Conservation (phyloP, 2,329 filamentous ascomycete genomes). For the Aspergillus persii region DNA sequence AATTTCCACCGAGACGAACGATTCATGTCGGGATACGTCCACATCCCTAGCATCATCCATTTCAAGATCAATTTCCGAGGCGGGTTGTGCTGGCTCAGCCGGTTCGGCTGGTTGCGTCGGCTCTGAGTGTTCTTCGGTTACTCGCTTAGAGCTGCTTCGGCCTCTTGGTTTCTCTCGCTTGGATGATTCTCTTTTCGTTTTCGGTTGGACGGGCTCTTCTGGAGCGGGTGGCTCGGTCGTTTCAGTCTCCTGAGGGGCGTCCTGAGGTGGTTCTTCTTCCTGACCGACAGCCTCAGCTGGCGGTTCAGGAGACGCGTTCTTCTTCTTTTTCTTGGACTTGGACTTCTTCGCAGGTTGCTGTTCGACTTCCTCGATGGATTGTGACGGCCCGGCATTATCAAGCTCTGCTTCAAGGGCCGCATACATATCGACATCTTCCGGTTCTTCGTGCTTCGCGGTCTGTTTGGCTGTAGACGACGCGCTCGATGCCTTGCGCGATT, state of each 20-base stretch:
- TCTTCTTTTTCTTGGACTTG: constrained; percentile 31
- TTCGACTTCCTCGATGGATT: constrained; percentile 28
- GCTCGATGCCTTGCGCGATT: constrained; percentile 51
- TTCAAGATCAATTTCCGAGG: not conserved
- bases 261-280: constrained; percentile 9
- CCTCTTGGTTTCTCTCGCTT: constrained; percentile 7
- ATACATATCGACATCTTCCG: constrained; percentile 65
- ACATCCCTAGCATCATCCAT: not conserved
- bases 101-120: constrained; percentile 5
- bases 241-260: not conserved
- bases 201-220: constrained; percentile 1
- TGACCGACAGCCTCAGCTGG: constrained; percentile 5
- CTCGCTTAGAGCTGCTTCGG: constrained; percentile 1
- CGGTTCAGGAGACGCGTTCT: constrained; percentile 14
- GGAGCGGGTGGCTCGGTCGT: not conserved
- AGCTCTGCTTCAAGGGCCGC: constrained; percentile 65
- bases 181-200: not conserved
- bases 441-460: constrained; percentile 45
- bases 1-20: constrained; percentile 31
- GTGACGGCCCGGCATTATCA: constrained; percentile 55
- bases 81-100: not conserved
- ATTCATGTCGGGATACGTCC: constrained; percentile 21
- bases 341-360: constrained; percentile 27
- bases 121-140: not conserved
- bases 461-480: constrained; percentile 49